Conservation (phyloP, 2,329 filamentous ascomycete genomes). For the Magnaporthiopsis poae region DNA sequence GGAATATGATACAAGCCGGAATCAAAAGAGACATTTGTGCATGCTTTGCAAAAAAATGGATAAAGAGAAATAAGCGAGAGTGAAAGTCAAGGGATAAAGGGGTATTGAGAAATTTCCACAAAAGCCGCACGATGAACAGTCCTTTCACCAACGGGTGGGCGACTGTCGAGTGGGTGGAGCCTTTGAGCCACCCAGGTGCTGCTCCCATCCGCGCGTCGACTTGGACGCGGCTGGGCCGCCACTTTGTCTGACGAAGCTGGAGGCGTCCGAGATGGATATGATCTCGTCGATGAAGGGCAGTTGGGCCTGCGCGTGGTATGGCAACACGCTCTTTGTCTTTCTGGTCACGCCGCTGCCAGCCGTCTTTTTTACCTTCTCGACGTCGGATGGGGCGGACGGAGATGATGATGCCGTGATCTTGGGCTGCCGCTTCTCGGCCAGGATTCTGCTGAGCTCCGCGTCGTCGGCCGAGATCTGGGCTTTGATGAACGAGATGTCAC, state of each 20-base stretch:
- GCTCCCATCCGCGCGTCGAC: slow-evolving; percentile 7
- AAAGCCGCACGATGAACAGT: neutral
- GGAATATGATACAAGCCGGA: neutral
- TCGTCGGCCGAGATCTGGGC: slow-evolving; percentile 75
- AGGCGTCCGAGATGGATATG: slow-evolving; percentile 27
- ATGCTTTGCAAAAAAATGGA: neutral
- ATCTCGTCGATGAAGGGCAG: slow-evolving; percentile 30
- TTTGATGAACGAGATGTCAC: slow-evolving; percentile 57
- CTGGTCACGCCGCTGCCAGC: neutral
- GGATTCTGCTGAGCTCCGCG: slow-evolving; percentile 61
- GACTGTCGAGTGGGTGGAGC: neutral
- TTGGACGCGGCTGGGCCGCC: neutral
- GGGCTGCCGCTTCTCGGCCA: slow-evolving; percentile 47
- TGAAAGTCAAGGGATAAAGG: neutral
- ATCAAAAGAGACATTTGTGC: neutral
- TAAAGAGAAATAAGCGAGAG: neutral
- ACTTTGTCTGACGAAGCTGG: slow-evolving; percentile 11
- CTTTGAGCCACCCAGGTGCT: slow-evolving; percentile 2
- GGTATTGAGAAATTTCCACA: neutral
- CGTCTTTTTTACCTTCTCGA: slow-evolving; percentile 4
- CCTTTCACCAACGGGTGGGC: neutral
- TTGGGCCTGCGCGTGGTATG: slow-evolving; percentile 27
- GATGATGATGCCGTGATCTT: slow-evolving; percentile 7
- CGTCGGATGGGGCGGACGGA: neutral
- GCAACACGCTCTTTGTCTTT: slow-evolving; percentile 19